Evolutionary conservation across 2,329 filamentous ascomycete species (phyloP).

Genomic region (Ilyonectria destructans): DNA sequence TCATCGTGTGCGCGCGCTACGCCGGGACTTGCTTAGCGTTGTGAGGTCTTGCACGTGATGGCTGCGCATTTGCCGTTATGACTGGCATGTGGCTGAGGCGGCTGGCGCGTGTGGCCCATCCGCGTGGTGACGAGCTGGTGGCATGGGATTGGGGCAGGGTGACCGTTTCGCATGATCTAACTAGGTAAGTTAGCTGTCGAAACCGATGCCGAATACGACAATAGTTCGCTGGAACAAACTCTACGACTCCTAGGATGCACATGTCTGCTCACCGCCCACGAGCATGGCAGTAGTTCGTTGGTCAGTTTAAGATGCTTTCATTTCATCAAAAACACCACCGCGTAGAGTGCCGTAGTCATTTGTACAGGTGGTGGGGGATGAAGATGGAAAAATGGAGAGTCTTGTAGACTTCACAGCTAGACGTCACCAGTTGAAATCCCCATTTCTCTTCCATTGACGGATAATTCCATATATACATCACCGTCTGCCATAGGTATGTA

Average conservation of each 20-base stretch:
- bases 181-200: neutral
- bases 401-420: neutral
- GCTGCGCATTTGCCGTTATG: slow-evolving; percentile 5
- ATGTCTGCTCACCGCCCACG: too few species aligned
- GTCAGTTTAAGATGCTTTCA: too few species aligned
- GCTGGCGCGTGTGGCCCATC: slow-evolving; percentile 18
- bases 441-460: too few species aligned
- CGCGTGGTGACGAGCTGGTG: slow-evolving; percentile 22
- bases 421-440: neutral
- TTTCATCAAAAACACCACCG: neutral
- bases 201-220: slow-evolving; percentile 7
- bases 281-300: too few species aligned
- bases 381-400: neutral
- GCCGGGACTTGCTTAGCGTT: slow-evolving; percentile 37
- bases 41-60: slow-evolving; percentile 42
- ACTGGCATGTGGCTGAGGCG: slow-evolving; percentile 24
- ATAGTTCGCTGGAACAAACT: neutral
- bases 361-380: neutral
- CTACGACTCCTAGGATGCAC: neutral
- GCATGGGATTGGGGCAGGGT: slow-evolving; percentile 20
- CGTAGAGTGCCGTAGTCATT: neutral
- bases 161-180: neutral
- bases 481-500: slow-evolving; percentile 1
- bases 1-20: slow-evolving; percentile 49
- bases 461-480: slow-evolving; percentile 3